These are phyloP conservation scores for Hyphodiscus sp. DNA, from an alignment of 2,329 filamentous ascomycete genomes.

Conservation along the genomic window DNA sequence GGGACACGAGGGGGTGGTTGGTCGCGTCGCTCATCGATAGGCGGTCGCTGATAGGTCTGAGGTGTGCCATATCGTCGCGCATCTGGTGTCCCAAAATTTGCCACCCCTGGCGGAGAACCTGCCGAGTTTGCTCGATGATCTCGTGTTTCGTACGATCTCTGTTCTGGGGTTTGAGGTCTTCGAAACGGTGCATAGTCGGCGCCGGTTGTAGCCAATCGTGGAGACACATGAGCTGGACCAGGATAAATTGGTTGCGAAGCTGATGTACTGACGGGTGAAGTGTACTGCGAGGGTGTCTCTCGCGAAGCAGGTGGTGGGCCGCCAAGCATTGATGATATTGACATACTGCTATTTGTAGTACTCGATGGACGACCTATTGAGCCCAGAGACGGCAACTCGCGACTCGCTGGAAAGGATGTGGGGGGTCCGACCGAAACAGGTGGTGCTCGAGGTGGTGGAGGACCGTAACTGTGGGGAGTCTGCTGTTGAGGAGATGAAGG, in stretches of 20 bases:
- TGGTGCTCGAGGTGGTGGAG: constrained; percentile 34
- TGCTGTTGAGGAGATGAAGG: constrained; percentile 42
- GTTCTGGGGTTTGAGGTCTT: constrained; percentile 69
- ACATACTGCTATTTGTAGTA: constrained; percentile 54
- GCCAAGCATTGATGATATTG: constrained; percentile 67
- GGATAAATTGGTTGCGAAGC: constrained; percentile 33
- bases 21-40: constrained; percentile 42
- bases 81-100: constrained; percentile 47
- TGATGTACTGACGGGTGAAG: constrained; percentile 35
- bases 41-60: constrained; percentile 47
- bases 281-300: constrained; percentile 42
- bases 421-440: constrained; percentile 35
- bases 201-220: constrained; percentile 33
- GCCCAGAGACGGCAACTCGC: constrained; percentile 47
- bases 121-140: constrained; percentile 33
- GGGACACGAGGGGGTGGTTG: constrained; percentile 17
- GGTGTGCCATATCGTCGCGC: constrained; percentile 53
- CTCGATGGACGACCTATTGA: constrained; percentile 43
- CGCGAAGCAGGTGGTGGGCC: constrained; percentile 40
- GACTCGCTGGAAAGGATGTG: constrained; percentile 38
- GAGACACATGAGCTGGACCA: constrained; percentile 33
- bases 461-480: constrained; percentile 26
- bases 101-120: constrained; percentile 34
- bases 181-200: constrained; percentile 57
- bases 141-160: constrained; percentile 45